These are phyloP conservation scores for Lasiosphaeria miniovina DNA, from an alignment of 495 filamentous ascomycete species.

Conservation along the genomic window DNA sequence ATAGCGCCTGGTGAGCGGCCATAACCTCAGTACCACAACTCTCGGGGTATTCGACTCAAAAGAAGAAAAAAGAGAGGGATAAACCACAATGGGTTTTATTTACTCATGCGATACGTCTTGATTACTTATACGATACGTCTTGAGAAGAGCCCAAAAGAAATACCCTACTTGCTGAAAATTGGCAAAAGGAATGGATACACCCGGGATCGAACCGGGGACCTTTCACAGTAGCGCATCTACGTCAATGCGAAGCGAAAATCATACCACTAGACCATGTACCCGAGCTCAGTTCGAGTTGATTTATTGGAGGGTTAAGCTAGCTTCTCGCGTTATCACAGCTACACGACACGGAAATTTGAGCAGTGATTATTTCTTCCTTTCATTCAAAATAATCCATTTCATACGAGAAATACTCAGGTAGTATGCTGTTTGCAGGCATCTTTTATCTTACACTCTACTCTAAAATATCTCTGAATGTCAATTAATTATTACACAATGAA, in stretches of 20 bases:
- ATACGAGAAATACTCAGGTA: too few relatives aligned
- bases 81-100: neutral
- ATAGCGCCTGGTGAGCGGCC: too few relatives aligned
- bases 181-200: slow-evolving; percentile 5
- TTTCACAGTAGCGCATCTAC: slow-evolving; percentile 18
- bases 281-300: neutral
- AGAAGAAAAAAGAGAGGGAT: too few relatives aligned
- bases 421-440: too few relatives aligned
- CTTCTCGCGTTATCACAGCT: too few relatives aligned
- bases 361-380: neutral
- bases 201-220: slow-evolving; percentile 21
- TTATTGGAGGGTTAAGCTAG: neutral
- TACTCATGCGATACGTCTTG: neutral
- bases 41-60: too few relatives aligned
- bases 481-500: too few relatives aligned
- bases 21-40: too few relatives aligned
- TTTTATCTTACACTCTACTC: too few relatives aligned
- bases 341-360: too few relatives aligned
- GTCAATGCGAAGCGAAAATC: slow-evolving; percentile 20
- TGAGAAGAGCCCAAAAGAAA: neutral
- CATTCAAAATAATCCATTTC: neutral
- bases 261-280: slow-evolving; percentile 24
- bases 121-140: neutral
- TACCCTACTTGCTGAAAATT: neutral
- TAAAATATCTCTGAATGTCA: too few relatives aligned